These are phyloP conservation scores for Margaritispora aquatica DNA, from an alignment of 495 filamentous ascomycete genomes.

Conservation along the genomic window DNA sequence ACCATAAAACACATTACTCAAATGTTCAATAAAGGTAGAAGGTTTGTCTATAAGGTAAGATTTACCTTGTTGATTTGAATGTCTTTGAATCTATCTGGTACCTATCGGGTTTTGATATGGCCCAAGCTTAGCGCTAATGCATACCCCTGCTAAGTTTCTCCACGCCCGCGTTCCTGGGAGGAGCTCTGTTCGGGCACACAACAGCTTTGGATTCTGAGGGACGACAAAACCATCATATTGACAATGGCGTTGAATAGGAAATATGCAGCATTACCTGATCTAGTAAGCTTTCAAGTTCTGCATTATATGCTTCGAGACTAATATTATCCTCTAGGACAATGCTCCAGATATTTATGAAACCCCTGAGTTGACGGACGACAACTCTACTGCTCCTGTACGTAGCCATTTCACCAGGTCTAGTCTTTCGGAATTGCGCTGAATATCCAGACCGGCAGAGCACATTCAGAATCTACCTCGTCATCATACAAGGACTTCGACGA, in stretches of 20 bases:
- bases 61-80: too few relatives aligned
- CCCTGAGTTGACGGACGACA: constrained; percentile 82
- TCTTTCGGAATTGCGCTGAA: constrained; percentile 7
- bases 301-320: background rate
- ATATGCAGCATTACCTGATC: constrained; percentile 78
- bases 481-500: constrained; percentile 39
- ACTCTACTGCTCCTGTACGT: constrained; percentile 70
- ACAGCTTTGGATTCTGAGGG: background rate
- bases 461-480: constrained; percentile 19
- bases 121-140: constrained; percentile 12
- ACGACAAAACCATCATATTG: background rate
- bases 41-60: too few relatives aligned
- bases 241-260: constrained; percentile 54
- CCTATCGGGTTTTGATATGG: constrained; percentile 1
- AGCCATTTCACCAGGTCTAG: background rate
- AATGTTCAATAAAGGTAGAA: too few relatives aligned
- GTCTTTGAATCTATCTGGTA: background rate
- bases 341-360: constrained; percentile 95
- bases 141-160: background rate
- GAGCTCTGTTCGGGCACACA: background rate
- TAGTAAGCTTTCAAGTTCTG: constrained; percentile 45
- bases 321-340: constrained; percentile 56
- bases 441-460: constrained; percentile 21
- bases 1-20: too few relatives aligned
- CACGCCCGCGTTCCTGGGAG: background rate